A percentile compares a stretch with the other conserved stretches of the same genome.
Conservation (phyloP, 768 basidiomycete species). For the Rhizopogon rudus region DNA sequence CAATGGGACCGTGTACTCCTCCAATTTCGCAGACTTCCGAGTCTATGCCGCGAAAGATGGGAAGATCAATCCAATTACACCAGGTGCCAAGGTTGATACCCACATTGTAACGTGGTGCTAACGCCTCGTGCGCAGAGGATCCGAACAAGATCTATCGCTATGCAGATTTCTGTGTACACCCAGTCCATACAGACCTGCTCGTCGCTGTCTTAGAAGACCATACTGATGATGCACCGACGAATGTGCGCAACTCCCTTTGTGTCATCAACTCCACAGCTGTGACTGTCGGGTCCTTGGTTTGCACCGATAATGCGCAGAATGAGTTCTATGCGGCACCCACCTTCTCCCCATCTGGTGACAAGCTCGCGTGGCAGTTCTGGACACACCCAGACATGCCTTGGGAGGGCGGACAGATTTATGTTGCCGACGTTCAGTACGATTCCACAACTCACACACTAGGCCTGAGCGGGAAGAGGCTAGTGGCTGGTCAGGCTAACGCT, state of each 20-base stretch:
- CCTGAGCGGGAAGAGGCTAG: slow-evolving; percentile 31
- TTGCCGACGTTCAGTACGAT: slow-evolving; percentile 37
- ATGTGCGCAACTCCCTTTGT: slow-evolving; percentile 44
- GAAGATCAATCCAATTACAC: slow-evolving; percentile 38
- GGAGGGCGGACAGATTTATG: slow-evolving; percentile 50
- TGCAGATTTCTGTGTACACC: slow-evolving; percentile 52
- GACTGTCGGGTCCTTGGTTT: slow-evolving; percentile 34
- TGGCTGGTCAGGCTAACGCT: slow-evolving; percentile 49
- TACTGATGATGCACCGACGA: slow-evolving; percentile 36
- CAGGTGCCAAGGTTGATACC: slow-evolving; percentile 37
- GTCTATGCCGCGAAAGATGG: slow-evolving; percentile 40
- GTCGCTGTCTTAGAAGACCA: slow-evolving; percentile 67
- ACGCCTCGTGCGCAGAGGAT: neutral
- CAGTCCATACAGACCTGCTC: slow-evolving; percentile 42
- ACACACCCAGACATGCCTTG: slow-evolving; percentile 63
- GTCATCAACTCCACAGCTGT: slow-evolving; percentile 42
- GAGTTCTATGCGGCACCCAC: slow-evolving; percentile 55
- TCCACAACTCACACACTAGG: slow-evolving; percentile 17
- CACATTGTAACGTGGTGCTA: neutral
- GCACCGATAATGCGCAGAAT: slow-evolving; percentile 41
- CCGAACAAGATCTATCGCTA: slow-evolving; percentile 29
- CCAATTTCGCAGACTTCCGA: slow-evolving; percentile 46
- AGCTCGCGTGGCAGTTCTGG: slow-evolving; percentile 61
- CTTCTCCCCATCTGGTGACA: slow-evolving; percentile 51
- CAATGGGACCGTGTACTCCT: slow-evolving; percentile 52